Evolutionary conservation across 768 basidiomycete species (phyloP).

Genomic region (Dioszegia aurantiaca): DNA sequence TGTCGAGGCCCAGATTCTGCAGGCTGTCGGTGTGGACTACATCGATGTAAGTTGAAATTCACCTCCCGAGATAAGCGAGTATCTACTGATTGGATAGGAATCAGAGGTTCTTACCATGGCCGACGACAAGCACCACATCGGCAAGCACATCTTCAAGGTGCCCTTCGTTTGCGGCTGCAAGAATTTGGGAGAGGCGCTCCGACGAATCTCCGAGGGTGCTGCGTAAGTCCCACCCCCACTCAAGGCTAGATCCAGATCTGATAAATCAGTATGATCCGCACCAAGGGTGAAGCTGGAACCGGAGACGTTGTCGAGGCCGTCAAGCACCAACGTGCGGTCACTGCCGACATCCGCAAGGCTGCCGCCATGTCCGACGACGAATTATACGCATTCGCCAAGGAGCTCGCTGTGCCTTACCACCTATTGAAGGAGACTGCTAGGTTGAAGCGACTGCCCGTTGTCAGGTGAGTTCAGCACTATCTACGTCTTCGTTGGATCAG

Average conservation of each 20-base stretch:
- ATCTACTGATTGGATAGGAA: conserved; percentile 33
- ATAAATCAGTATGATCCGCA: conserved; percentile 72
- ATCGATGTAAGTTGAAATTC: conserved; percentile 46
- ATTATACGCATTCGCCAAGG: conserved; percentile 83
- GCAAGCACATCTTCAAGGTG: conserved; percentile 86
- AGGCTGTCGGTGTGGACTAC: conserved; percentile 92
- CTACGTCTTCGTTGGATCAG: not conserved
- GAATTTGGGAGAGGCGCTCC: conserved; percentile 90
- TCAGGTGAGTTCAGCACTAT: conserved; percentile 52
- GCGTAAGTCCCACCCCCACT: conserved; percentile 54
- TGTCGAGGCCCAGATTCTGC: conserved; percentile 96
- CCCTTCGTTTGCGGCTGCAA: conserved; percentile 96
- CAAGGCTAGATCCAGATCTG: not conserved
- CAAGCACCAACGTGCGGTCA: conserved; percentile 80
- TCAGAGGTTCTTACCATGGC: conserved; percentile 82
- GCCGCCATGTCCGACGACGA: conserved; percentile 91
- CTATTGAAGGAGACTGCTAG: conserved; percentile 93
- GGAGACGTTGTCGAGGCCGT: conserved; percentile 66
- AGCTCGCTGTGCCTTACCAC: conserved; percentile 77
- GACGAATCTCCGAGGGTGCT: conserved; percentile 94
- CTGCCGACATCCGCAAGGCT: conserved; percentile 77
- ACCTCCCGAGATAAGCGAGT: not conserved
- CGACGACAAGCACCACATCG: conserved; percentile 93
- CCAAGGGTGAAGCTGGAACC: conserved; percentile 66
- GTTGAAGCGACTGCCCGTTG: conserved; percentile 86